Percentiles rank a stretch among this genome's conserved stretches.
Conservation (phyloP, 495 filamentous ascomycete genomes). For the Clohesyomyces aquaticus region DNA sequence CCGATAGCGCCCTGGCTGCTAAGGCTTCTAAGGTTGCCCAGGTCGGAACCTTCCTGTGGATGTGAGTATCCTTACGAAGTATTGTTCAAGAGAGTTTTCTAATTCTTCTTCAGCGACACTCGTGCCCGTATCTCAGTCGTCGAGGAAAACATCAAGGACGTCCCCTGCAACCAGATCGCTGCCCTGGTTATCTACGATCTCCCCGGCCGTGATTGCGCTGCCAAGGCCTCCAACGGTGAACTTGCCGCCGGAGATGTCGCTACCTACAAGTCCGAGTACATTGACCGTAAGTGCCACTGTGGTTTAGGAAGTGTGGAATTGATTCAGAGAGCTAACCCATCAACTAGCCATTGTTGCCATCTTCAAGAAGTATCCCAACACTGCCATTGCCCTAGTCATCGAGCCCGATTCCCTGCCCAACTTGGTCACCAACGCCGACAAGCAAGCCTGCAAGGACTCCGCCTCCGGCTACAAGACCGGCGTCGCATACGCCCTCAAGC, state of each 20-base stretch:
- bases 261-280: conserved; percentile 69
- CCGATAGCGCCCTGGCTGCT: conserved; percentile 47
- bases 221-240: conserved; percentile 77
- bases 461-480: conserved; percentile 67
- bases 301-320: background rate
- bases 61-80: conserved; percentile 52
- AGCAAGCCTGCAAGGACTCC: conserved; percentile 65
- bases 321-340: conserved; percentile 40
- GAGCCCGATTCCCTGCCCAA: conserved; percentile 84
- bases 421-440: conserved; percentile 72
- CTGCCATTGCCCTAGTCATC: conserved; percentile 59
- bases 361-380: conserved; percentile 59
- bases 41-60: conserved; percentile 71
- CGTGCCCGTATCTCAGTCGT: conserved; percentile 28
- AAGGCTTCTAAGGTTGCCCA: conserved; percentile 61
- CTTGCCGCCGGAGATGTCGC: conserved; percentile 62
- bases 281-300: conserved; percentile 54
- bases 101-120: conserved; percentile 23
- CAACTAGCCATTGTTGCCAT: conserved; percentile 58
- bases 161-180: conserved; percentile 39
- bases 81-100: background rate
- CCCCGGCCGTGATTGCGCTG: conserved; percentile 77
- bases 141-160: conserved; percentile 30
- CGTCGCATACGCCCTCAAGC: conserved; percentile 70
- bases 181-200: conserved; percentile 71